These are phyloP conservation scores for Vigna trinervia DNA, from an alignment of 306 rosid genomes.

Conservation along the genomic window DNA sequence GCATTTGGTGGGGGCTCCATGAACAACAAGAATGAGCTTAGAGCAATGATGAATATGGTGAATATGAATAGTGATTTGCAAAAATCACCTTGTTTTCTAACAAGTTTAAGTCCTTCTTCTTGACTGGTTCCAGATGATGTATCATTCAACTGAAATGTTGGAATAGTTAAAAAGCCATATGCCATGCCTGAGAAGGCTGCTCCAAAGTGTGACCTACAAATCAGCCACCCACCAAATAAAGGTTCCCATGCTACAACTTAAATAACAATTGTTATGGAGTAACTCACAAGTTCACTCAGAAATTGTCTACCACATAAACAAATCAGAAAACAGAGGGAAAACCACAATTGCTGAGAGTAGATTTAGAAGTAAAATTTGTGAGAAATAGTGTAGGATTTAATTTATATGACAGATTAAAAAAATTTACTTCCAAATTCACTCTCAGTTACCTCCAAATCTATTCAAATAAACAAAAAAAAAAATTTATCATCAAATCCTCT, in stretches of 20 bases:
- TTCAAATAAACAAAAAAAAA: too few relatives aligned
- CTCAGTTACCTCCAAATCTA: too few relatives aligned
- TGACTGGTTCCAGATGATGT: conserved; percentile 57
- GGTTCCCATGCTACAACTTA: neutral
- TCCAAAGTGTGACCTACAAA: conserved; percentile 79
- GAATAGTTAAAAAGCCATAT: conserved; percentile 70
- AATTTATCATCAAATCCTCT: too few relatives aligned
- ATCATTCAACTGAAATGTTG: conserved; percentile 63
- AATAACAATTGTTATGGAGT: too few relatives aligned
- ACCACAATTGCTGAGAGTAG: too few relatives aligned
- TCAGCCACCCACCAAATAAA: conserved; percentile 20
- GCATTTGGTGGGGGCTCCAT: conserved; percentile 76
- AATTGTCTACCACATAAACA: too few relatives aligned
- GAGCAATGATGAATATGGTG: conserved; percentile 57
- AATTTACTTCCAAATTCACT: too few relatives aligned
- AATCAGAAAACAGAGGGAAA: too few relatives aligned
- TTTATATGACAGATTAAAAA: too few relatives aligned
- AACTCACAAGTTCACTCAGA: too few relatives aligned
- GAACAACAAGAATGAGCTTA: conserved; percentile 65
- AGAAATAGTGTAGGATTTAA: too few relatives aligned
- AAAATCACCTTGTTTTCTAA: conserved; percentile 64
- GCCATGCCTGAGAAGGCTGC: conserved; percentile 80
- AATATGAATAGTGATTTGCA: conserved; percentile 69
- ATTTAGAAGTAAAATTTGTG: too few relatives aligned
- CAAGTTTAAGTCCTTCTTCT: conserved; percentile 78